phyloP scores from a whole-genome alignment of 108 stramenopile genomes.

The Skeletonema grethae region DNA sequence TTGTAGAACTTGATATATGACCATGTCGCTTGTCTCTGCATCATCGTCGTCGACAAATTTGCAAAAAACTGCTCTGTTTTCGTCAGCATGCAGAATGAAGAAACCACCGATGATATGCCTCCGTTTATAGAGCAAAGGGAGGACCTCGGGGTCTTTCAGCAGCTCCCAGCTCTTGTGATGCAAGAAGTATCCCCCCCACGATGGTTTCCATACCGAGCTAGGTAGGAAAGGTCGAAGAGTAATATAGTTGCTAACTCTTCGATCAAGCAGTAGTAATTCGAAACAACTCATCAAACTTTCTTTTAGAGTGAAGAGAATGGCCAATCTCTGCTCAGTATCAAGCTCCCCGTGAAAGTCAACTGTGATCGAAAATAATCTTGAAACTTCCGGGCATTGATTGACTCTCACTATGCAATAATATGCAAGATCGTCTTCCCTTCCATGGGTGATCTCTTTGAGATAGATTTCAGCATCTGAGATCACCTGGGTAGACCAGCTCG shows the following conservation, averaged over 20 bases:
- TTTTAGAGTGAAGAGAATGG: constrained; percentile 43
- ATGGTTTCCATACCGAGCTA: constrained; percentile 18
- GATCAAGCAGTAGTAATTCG: constrained; percentile 59
- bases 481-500: constrained; percentile 68
- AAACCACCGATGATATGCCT: constrained; percentile 67
- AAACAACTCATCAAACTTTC: constrained; percentile 23
- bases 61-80: constrained; percentile 59
- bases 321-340: constrained; percentile 50
- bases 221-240: constrained; percentile 28
- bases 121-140: constrained; percentile 69
- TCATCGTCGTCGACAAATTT: constrained; percentile 52
- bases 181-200: constrained; percentile 49
- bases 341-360: constrained; percentile 69
- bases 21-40: constrained; percentile 14
- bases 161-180: constrained; percentile 76
- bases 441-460: constrained; percentile 44
- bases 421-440: constrained; percentile 41
- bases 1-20: constrained; percentile 67
- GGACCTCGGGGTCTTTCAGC: constrained; percentile 66
- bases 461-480: constrained; percentile 49
- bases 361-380: constrained; percentile 49
- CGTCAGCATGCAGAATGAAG: constrained; percentile 57
- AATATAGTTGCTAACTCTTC: constrained; percentile 58
- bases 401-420: constrained; percentile 67
- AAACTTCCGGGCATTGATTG: constrained; percentile 35